Evolutionary conservation across 2,329 filamentous ascomycete species (phyloP).

Genomic region (Drechslera avenae): DNA sequence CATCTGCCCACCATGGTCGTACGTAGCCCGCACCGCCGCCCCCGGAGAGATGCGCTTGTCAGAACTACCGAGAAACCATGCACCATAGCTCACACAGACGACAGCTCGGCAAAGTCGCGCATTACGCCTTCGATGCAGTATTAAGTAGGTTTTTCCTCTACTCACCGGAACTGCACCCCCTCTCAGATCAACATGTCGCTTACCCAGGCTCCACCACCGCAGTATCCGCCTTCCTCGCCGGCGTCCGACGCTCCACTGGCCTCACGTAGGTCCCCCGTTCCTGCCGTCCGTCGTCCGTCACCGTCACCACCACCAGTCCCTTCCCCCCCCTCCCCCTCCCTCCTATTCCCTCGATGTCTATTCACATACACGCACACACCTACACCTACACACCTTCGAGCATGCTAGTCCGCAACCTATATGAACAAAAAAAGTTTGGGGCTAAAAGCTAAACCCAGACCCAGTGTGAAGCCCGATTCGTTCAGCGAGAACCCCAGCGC

Average conservation of each 20-base stretch:
- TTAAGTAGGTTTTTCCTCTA: constrained; percentile 65
- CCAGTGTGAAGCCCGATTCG: constrained; percentile 86
- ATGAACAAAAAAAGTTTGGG: constrained; percentile 8
- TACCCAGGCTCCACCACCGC: constrained; percentile 11
- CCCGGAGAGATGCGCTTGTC: constrained; percentile 7
- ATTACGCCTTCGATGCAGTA: constrained; percentile 96
- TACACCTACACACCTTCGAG: too few relatives aligned
- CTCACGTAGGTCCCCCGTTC: constrained; percentile 75
- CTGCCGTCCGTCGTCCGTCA: not conserved
- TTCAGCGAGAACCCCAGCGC: constrained; percentile 83
- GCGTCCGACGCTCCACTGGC: constrained; percentile 95
- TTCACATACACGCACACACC: too few relatives aligned
- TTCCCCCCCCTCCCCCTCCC: constrained; percentile 7
- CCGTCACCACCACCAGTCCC: not conserved
- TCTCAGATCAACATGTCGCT: constrained; percentile 12
- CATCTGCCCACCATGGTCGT: constrained; percentile 44
- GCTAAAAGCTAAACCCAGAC: constrained; percentile 51
- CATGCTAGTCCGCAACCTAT: constrained; percentile 1
- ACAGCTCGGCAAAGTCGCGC: constrained; percentile 90
- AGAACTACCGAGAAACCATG: constrained; percentile 24
- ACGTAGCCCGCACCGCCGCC: constrained; percentile 29
- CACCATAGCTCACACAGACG: constrained; percentile 62
- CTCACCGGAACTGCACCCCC: constrained; percentile 7
- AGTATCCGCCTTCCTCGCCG: constrained; percentile 96
- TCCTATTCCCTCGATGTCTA: not conserved